Conservation (phyloP, 2,329 filamentous ascomycete genomes). For the Aspergillus sergii region DNA sequence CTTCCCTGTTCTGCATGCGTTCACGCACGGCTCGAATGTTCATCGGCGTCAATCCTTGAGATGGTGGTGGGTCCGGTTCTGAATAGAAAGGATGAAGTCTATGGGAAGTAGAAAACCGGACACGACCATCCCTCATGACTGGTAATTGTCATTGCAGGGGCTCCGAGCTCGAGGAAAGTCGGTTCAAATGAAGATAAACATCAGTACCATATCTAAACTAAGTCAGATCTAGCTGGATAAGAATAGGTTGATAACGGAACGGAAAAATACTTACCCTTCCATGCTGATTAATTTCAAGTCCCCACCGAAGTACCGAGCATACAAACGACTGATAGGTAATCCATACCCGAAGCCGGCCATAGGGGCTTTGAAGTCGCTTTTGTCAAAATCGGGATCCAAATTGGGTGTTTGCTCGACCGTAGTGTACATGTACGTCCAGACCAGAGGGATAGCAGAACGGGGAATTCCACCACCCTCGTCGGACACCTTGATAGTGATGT, state of each 20-base stretch:
- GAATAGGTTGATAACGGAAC: neutral
- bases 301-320: constrained; percentile 95
- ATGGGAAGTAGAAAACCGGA: constrained; percentile 44
- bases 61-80: constrained; percentile 37
- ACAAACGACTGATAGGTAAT: constrained; percentile 87
- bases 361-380: constrained; percentile 98
- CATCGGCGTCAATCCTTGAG: constrained; percentile 56
- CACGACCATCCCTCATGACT: constrained; percentile 77
- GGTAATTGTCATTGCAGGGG: constrained; percentile 90
- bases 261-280: constrained; percentile 75
- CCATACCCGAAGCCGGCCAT: constrained; percentile 99
- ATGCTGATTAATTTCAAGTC: constrained; percentile 98
- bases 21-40: constrained; percentile 64
- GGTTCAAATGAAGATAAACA: constrained; percentile 96
- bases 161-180: constrained; percentile 91
- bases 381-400: constrained; percentile 95
- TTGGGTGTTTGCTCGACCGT: constrained; percentile 95
- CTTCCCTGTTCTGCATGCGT: constrained; percentile 70
- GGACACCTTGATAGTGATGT: constrained; percentile 97
- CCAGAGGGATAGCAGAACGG: constrained; percentile 86
- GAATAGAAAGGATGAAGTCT: constrained; percentile 44
- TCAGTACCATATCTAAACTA: constrained; percentile 85
- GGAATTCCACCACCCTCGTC: constrained; percentile 97
- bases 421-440: constrained; percentile 99
- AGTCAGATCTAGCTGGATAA: neutral